Base-by-base conservation (phyloP, 257 asterid genomes). In the Lycium ferocissimum region DNA sequence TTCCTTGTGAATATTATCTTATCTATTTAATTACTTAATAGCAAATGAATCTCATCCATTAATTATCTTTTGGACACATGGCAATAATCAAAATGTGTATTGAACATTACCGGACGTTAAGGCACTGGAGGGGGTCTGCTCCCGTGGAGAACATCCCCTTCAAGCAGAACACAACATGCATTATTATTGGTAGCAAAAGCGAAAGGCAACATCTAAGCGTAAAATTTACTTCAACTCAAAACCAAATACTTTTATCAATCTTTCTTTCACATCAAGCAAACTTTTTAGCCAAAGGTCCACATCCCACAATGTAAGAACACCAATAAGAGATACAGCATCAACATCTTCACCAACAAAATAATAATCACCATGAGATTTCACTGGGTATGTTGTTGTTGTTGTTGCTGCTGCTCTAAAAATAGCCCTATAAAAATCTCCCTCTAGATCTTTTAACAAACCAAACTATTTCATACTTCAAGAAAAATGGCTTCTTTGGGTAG, bases 401-500 rank as follows among this genome's bases (percentile, higher is more conserved):
- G n/a, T n/a, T n/a, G n/a, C n/a, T n/a, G n/a, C n/a, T 38, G 45
- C 45, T 40, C 45, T 5, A 40, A 40, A 2, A 13, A 2, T 43
- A 0, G 45, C 62, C 3, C 62, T 75, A 51, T 76, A 76, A 47
- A 47, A 26, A 51, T 51, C 63, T 40, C 63, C 13, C 22, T 51
- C 11, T 53, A 18, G 6, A 45, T 49, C 47, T 22, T 22, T 51
- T 26, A 3, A 0, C 43, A 0, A 49, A 76, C 63, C 2, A 26
- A 76, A 49, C 43, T 76, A 49, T 20, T 76, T 51, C n/a, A 43
- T 43, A 59, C 38, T 6, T 33, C 14, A 0, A 12, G 33, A 57
- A 73, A 78, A 20, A 87, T 89, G 93, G 59, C 85, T 38, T 54
- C 85, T 63, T 84, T 87, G 59, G 33, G 26, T 40, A 47, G 76